Base-by-base conservation (phyloP, 176 grass and related monocot species). In the Triticum monococcum region DNA sequence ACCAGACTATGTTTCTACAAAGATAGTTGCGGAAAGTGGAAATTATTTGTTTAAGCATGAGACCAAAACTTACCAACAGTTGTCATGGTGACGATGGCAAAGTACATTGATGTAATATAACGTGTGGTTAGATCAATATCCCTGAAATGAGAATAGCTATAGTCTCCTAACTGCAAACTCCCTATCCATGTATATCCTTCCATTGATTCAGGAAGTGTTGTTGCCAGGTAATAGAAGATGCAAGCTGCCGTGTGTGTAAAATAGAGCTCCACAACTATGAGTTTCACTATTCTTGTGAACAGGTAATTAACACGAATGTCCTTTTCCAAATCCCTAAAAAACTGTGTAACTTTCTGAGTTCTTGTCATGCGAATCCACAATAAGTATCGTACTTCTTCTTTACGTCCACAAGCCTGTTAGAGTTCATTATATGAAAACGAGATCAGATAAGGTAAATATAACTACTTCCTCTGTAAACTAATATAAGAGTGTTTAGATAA, bases 51-150 rank as follows among this genome's bases (percentile, higher is more conserved):
- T 59, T 22, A 48, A 74, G 33, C 41, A 80, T 12, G 59, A 36
- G 54, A 80, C 3, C n/a, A 63, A 54, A 67, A 78, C 59, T 82
- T 93, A 97, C 97, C 97, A 41, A 99, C 97, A 85, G 97, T 99
- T 79, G 97, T 80, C 97, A 99, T 99, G 75, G 97, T 99, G 79
- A 99, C 94, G 28, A 99, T 95, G 14, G 97, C 94, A n/a, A 99
- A 99, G 71, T 99, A 99, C 57, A 99, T 83, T 4, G 97, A 97
- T 14, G 97, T 99, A 57, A 92, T 81, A 84, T 99, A 99, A 45
- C 94, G 94, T 3, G 79, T 94, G 24, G n/a, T 26, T 32, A 99
- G 85, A 89, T 97, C 97, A 30, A 99, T 91, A 57, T 99, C 92
- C 77, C 97, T 92, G 89, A 99, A 99, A 87, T 91, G 79, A 12